Base-by-base conservation (phyloP, 225 moss, liverwort and hornwort genomes). In the Bryoerythrophyllum caledonicum region DNA sequence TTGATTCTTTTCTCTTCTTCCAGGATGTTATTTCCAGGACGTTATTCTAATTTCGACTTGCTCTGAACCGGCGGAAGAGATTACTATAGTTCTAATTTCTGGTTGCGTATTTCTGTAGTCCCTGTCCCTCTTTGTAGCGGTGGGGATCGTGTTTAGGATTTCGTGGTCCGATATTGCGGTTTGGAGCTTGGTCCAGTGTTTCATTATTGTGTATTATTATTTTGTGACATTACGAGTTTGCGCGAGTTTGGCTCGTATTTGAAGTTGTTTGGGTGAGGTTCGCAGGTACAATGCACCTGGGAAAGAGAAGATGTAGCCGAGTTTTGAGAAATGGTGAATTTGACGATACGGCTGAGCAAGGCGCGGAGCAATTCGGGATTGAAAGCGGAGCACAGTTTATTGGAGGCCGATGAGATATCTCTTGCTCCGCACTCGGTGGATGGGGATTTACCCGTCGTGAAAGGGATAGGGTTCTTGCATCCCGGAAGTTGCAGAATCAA, bases 311-410 rank as follows among this genome's bases (percentile, higher is more conserved):
- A 74, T 77, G 60, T 62, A 62, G 55, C 37, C 10, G 40, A 74
- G 63, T 61, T 9, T 59, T 56, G 60, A 67, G 70, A 73, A 63
- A 96, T 96, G 95, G 95, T 91, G 79, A 96, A 91, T 83, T 80
- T 96, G 69, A 91, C 83, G 32, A 96, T 96, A 66, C 86, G 85
- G 38, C 93, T 96, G 28, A 91, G 68, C 65, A 89, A 85, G 41
- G 82, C 82, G 53, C 86, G 86, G 16, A 73, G 61, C 60, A 60
- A 53, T 67, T 74, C 80, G 68, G 65, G 73, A 20, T 67, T 67
- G 66, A 93, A 86, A 67, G 35, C 75, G 5, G 81, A 67, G 60
- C 65, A 76, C 10, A 74, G 77, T 34, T 76, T 80, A 34, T 68
- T 85, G 68, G 64, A 76, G 37, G 73, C 78, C 26, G 59, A 83